Base-by-base conservation (phyloP, 1,139 yeast species). In the Saccharomyces hybrid region DNA sequence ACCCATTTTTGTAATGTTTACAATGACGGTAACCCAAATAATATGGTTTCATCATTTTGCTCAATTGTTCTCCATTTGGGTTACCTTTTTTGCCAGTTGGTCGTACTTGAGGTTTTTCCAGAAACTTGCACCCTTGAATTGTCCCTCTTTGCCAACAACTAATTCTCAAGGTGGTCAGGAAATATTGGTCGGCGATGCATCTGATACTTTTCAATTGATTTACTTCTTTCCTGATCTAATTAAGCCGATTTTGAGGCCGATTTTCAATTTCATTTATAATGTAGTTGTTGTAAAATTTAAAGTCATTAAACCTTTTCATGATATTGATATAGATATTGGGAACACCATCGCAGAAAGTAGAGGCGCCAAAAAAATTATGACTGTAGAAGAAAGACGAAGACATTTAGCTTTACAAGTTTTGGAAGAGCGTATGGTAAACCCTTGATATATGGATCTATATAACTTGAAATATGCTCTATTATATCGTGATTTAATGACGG, bases 371-470 rank as follows among this genome's bases (percentile, higher is more conserved):
- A 59, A 72, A 66, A 57, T 76, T 63, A 49, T 78, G 1, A 67
- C 63, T 44, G 57, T 85, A 20, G 84, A 81, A 4, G 91, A 93
- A 16, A 80, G 97, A 68, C 79, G 97, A 70, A 79, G 95, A 69
- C 93, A 87, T 62, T 82, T 89, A 50, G 97, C 97, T 0, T 72
- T 89, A 55, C 86, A 87, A 64, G 93, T 88, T 28, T 75, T 89
- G 57, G 95, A 88, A 64, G 93, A 88, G 64, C 77, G 95, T 63
- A 80, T 83, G 57, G 58, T 51, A 20, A 54, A 48, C 20, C 48
- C 53, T 8, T 41, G 38, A 32, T 32, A 16, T 5, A n/a, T 32
- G 38, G n/a, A 5, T 32, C 6, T 32, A n/a, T 32, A 32, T 32
- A 32, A 32, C 4, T 32, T n/a, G 8, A 32, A 32, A 32, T 32